Evolutionary conservation across 768 basidiomycete species (phyloP).

Genomic region (Amanita phalloides): DNA sequence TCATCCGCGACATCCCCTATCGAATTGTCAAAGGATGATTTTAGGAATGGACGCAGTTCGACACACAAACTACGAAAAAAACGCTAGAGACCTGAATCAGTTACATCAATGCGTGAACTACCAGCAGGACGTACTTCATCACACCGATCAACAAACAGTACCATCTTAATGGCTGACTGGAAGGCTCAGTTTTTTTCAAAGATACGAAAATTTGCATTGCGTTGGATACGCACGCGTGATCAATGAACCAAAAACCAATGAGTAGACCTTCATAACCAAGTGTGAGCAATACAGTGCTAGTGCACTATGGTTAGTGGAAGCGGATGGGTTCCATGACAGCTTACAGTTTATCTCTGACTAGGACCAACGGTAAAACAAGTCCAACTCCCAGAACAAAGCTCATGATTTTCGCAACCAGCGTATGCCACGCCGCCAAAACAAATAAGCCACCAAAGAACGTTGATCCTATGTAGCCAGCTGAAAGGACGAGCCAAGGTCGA

Average conservation of each 20-base stretch:
- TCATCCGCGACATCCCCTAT: conserved; percentile 93
- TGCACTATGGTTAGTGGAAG: background rate
- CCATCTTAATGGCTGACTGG: conserved; percentile 73
- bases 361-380: conserved; percentile 71
- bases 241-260: conserved; percentile 92
- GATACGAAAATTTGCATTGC: background rate
- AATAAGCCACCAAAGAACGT: conserved; percentile 77
- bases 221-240: conserved; percentile 60
- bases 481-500: conserved; percentile 55
- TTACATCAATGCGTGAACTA: conserved; percentile 5
- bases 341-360: conserved; percentile 86
- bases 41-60: background rate
- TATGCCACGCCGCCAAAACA: conserved; percentile 78
- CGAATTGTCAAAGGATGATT: background rate
- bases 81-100: conserved; percentile 29
- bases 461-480: conserved; percentile 77
- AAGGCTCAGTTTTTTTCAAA: conserved; percentile 4
- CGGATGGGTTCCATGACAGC: conserved; percentile 16
- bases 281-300: conserved; percentile 79
- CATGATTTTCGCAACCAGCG: conserved; percentile 83
- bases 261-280: conserved; percentile 76
- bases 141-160: conserved; percentile 76
- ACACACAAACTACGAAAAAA: conserved; percentile 81
- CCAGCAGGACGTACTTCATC: conserved; percentile 55
- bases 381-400: conserved; percentile 88